A percentile compares a stretch with the other conserved stretches of the same genome.
phyloP scores from a whole-genome alignment of 306 rosid genomes.

The Castanospermum australe region DNA sequence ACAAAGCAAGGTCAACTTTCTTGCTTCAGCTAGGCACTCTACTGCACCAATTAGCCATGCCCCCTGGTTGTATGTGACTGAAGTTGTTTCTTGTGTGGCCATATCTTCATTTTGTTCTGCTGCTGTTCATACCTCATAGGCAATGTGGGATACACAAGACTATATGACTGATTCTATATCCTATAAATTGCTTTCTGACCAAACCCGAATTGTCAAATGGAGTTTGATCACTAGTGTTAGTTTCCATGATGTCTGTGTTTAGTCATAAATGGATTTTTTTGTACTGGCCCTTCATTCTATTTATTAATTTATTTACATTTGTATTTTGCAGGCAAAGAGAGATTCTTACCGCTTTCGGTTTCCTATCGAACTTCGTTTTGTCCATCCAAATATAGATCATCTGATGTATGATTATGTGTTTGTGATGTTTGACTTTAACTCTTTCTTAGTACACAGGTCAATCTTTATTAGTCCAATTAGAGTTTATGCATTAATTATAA shows the following conservation, averaged over 20 bases:
- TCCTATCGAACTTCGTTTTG: constrained; percentile 93
- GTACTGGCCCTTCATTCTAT: neutral
- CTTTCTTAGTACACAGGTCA: constrained; percentile 10
- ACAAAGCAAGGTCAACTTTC: neutral
- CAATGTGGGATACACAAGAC: neutral
- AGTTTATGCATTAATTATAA: constrained; percentile 24
- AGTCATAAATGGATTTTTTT: neutral
- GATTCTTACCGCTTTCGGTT: constrained; percentile 95
- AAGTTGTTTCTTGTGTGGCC: constrained; percentile 3
- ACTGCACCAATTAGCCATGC: constrained; percentile 15
- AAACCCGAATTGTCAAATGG: neutral
- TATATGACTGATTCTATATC: constrained; percentile 9
- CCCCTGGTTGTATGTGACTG: neutral
- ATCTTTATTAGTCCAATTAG: constrained; percentile 16
- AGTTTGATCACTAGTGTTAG: constrained; percentile 9
- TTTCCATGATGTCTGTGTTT: neutral
- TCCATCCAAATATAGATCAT: constrained; percentile 92
- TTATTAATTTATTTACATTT: neutral
- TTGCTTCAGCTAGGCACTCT: neutral
- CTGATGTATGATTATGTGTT: constrained; percentile 65
- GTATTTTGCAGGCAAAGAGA: constrained; percentile 78
- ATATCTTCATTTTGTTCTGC: neutral
- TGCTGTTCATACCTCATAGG: neutral
- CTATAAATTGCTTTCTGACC: neutral
- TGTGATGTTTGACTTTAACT: constrained; percentile 23